Conservation (phyloP, 2,329 filamentous ascomycete species). For the Diaporthe nobilis region DNA sequence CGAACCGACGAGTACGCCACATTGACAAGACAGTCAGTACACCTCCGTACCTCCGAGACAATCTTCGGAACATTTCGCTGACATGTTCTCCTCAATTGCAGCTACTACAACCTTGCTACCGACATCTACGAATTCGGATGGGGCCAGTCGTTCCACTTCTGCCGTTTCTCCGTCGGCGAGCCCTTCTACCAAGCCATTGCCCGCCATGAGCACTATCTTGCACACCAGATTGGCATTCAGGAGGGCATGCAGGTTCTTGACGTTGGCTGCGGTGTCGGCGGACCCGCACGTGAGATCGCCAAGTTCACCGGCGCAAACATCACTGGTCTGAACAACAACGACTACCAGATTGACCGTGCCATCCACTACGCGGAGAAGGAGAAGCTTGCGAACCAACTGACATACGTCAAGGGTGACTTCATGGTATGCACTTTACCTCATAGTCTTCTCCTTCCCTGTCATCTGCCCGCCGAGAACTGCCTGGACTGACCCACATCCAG, state of each 20-base stretch:
- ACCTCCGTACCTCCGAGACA: no score
- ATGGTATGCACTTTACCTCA: constrained; percentile 70
- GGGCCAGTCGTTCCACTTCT: constrained; percentile 98
- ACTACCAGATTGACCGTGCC: constrained; percentile 98
- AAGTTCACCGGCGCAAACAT: constrained; percentile 94
- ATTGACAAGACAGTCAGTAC: constrained; percentile 86
- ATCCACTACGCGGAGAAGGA: constrained; percentile 87
- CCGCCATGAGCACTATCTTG: constrained; percentile 97
- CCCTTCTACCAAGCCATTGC: constrained; percentile 92
- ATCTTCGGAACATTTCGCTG: constrained; percentile 37
- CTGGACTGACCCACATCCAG: constrained; percentile 53
- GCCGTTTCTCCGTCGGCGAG: constrained; percentile 90
- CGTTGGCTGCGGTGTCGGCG: constrained; percentile 96
- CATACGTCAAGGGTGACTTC: constrained; percentile 95
- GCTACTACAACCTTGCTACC: constrained; percentile 97
- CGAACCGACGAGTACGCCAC: constrained; percentile 92
- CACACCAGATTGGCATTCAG: constrained; percentile 87
- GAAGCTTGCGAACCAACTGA: constrained; percentile 82
- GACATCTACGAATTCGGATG: constrained; percentile 98
- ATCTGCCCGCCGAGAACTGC: neutral
- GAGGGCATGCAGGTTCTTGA: constrained; percentile 92
- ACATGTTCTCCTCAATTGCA: constrained; percentile 52
- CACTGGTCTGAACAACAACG: constrained; percentile 97
- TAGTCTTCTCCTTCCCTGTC: no score
- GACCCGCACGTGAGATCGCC: constrained; percentile 94